Base-by-base conservation (phyloP, 2,329 filamentous ascomycete genomes). In the Colletotrichum gloeosporioides region DNA sequence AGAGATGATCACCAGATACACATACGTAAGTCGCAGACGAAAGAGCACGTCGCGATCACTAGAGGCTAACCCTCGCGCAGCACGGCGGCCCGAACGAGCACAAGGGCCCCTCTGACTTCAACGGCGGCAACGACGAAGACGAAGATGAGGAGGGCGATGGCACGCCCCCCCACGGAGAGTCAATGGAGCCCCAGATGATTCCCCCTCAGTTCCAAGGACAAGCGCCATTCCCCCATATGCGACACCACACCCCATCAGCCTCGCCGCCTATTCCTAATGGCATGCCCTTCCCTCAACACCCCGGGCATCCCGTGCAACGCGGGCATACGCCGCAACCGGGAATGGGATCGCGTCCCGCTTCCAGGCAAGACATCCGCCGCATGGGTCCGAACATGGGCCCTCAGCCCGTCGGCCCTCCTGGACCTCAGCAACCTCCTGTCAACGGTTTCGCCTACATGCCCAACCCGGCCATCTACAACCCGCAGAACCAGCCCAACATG, bases 31-130 rank as follows among this genome's bases (percentile, higher is more conserved):
- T 92, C 68, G 31, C 68, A 66, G 72, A 65, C 53, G 16, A 10
- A 31, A 5, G 61, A 25, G 10, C 29, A 18, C 32, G 10, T 31
- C 36, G 27, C 36, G 8, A 71, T 12, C 55, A 32, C 44, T 57
- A 27, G 65, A 73, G 75, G 73, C 81, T 77, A 68, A 66, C 29
- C 25, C 55, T 67, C 16, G 59, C 59, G 68, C 84, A 98, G 96
- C 98, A 98, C 88, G 96, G 96, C 81, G 94, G 93, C 75, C 94
- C 96, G 61, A 98, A 97, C 85, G 97, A 99, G 85, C 96, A 99
- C 87, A 99, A 99, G 87, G 96, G 96, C 3, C 97, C 97, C 1
- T 90, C 91, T 71, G 97, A 99, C 85, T 99, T 98, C 86, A 95
- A 94, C 82, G 95, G 95, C 79, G 94, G 94, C 78, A 94, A 94